phyloP scores from a whole-genome alignment of 2,329 filamentous ascomycete genomes.

The Nemania diffusa region DNA sequence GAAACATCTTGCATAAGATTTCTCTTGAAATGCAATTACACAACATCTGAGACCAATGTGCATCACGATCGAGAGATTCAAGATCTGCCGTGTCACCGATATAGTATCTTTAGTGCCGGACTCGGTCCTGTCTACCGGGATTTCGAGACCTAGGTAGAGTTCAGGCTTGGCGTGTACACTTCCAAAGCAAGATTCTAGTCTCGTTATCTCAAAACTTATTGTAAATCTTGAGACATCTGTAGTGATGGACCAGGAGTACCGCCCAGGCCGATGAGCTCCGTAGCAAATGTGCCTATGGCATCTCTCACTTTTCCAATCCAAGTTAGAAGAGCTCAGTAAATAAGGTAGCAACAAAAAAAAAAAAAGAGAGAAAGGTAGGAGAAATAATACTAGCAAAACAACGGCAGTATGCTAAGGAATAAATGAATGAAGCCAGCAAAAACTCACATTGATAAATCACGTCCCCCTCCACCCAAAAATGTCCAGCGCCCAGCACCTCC shows the following conservation, averaged over 20 bases:
- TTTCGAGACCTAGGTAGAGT: background rate
- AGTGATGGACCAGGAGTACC: background rate
- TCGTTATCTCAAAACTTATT: background rate
- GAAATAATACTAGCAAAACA: background rate
- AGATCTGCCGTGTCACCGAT: background rate
- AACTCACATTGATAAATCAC: slow-evolving; percentile 53
- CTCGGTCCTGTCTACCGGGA: background rate
- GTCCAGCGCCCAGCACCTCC: slow-evolving; percentile 65
- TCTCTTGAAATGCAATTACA: background rate
- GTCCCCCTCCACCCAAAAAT: slow-evolving; percentile 71
- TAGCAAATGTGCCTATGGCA: slow-evolving; percentile 28
- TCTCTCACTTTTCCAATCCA: slow-evolving; percentile 24
- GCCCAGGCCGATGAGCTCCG: background rate
- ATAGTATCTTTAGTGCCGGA: no score
- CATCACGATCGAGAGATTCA: background rate
- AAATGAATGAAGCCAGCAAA: slow-evolving; percentile 33
- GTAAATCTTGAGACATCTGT: background rate
- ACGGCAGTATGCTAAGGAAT: no score
- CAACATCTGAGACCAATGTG: background rate
- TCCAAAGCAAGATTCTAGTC: background rate
- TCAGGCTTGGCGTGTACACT: background rate
- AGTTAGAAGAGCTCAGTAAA: slow-evolving; percentile 12
- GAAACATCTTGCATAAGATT: no score
- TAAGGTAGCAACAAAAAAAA: background rate
- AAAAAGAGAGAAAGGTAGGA: background rate